A percentile compares a stretch with the other conserved stretches of the same genome.
Evolutionary conservation across 2,329 filamentous ascomycete genomes (phyloP).

Genomic region (Trichoderma hamatum): DNA sequence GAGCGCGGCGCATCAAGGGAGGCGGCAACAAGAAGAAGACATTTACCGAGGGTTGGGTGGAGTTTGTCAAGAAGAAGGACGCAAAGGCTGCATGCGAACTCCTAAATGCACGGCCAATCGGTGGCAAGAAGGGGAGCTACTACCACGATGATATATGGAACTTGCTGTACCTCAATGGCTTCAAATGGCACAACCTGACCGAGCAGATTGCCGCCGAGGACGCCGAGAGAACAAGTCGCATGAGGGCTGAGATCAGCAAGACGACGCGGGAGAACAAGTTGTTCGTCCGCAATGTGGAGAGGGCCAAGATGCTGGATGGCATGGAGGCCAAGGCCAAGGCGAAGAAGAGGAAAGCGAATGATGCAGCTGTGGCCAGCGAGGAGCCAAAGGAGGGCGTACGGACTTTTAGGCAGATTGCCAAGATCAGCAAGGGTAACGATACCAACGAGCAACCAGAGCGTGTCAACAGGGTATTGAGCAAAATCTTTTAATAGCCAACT

Average conservation of each 20-base stretch:
- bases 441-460: conserved; percentile 55
- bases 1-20: conserved; percentile 66
- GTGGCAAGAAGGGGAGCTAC: conserved; percentile 80
- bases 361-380: conserved; percentile 32
- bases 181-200: conserved; percentile 78
- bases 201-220: conserved; percentile 82
- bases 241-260: conserved; percentile 77
- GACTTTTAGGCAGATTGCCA: conserved; percentile 69
- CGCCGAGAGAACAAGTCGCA: conserved; percentile 73
- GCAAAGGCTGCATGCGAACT: conserved; percentile 76
- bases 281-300: conserved; percentile 78
- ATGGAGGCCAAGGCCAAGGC: conserved; percentile 61
- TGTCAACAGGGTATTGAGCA: conserved; percentile 63
- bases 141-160: conserved; percentile 90
- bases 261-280: conserved; percentile 78
- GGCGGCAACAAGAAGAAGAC: conserved; percentile 83
- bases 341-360: conserved; percentile 43
- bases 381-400: conserved; percentile 35
- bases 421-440: conserved; percentile 54
- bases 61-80: conserved; percentile 75
- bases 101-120: conserved; percentile 76
- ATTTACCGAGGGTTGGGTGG: conserved; percentile 86
- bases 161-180: conserved; percentile 76
- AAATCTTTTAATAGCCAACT: conserved; percentile 57
- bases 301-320: conserved; percentile 75